Conservation (phyloP, 768 basidiomycete species). For the Mycena alexandri region DNA sequence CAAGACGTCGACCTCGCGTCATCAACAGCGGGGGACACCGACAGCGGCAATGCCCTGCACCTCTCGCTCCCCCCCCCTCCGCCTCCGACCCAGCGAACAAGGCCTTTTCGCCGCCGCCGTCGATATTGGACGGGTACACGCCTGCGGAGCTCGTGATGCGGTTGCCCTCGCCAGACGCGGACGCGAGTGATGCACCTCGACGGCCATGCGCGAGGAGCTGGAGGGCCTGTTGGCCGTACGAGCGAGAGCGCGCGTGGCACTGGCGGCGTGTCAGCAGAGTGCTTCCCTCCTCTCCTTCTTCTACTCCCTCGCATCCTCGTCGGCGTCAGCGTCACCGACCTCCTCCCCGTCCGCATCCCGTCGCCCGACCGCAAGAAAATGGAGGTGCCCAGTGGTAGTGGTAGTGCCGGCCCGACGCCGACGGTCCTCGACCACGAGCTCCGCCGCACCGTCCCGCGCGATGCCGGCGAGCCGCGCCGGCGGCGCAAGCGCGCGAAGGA, state of each 20-base stretch:
- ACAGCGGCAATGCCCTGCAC: conserved; percentile 23
- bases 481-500: conserved; percentile 37
- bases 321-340: conserved; percentile 13
- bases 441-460: conserved; percentile 26
- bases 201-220: too few relatives aligned
- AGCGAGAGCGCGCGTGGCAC: too few relatives aligned
- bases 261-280: too few relatives aligned
- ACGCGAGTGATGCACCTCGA: too few relatives aligned
- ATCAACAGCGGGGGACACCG: neutral
- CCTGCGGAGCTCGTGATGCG: conserved; percentile 11
- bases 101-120: conserved; percentile 6
- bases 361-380: neutral
- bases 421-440: conserved; percentile 31
- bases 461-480: conserved; percentile 31
- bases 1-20: neutral
- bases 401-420: neutral
- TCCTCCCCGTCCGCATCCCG: conserved; percentile 29
- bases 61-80: conserved; percentile 25
- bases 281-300: too few relatives aligned
- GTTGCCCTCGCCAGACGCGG: too few relatives aligned
- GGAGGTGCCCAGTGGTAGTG: too few relatives aligned
- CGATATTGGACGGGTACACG: conserved; percentile 27
- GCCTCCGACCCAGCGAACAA: neutral
- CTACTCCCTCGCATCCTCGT: conserved; percentile 10
- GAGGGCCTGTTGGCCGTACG: too few relatives aligned